These are phyloP conservation scores for Elaeis oleifera DNA, from an alignment of 202 grass and related monocot species.

Conservation along the genomic window DNA sequence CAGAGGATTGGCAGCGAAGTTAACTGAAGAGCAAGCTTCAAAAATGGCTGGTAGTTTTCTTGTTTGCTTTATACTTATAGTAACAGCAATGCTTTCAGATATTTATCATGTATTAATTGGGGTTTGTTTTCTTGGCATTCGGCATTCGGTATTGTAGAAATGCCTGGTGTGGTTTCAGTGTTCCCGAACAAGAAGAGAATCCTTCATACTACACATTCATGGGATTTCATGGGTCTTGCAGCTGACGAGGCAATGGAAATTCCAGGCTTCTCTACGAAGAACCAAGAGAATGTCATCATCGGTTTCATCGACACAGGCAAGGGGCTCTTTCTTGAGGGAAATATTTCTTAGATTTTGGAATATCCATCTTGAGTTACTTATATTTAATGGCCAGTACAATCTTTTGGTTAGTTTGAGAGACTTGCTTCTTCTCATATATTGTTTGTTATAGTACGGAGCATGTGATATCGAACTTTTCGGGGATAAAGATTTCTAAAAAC, in stretches of 20 bases:
- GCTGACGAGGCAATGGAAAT: conserved; percentile 36
- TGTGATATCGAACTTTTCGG: no score
- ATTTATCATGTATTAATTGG: not conserved
- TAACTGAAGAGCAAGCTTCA: conserved; percentile 47
- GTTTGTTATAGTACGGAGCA: no score
- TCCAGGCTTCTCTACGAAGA: conserved; percentile 56
- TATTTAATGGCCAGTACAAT: no score
- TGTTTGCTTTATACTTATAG: no score
- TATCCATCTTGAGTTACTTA: no score
- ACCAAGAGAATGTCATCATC: conserved; percentile 71
- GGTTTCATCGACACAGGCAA: conserved; percentile 82
- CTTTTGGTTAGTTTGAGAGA: no score
- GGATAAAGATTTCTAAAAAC: no score
- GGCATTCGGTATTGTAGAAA: conserved; percentile 24
- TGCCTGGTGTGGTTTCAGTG: conserved; percentile 57
- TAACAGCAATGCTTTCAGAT: no score
- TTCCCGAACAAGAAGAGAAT: conserved; percentile 57
- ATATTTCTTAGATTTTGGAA: no score
- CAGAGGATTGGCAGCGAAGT: conserved; percentile 64
- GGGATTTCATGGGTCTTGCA: conserved; percentile 74
- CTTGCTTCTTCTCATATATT: no score
- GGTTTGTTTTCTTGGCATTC: not conserved
- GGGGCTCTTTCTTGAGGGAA: no score
- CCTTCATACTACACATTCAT: conserved; percentile 63
- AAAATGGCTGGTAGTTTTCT: conserved; percentile 34